Evolutionary conservation across 2,329 filamentous ascomycete genomes (phyloP).

Genomic region (Rutstroemia sydowiana): DNA sequence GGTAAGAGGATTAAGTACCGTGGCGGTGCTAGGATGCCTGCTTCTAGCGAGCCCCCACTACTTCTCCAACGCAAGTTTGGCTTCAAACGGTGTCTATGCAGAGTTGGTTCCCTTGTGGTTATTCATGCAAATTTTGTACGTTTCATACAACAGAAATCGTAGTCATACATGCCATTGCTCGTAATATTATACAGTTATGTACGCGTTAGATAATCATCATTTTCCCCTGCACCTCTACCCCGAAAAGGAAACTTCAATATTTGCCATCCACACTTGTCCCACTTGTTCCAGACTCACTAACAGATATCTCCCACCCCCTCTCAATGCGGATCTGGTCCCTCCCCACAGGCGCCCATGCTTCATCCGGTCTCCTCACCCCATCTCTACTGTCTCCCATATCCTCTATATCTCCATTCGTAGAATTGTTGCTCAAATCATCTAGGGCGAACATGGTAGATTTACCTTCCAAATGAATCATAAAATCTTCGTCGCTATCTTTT

Average conservation of each 20-base stretch:
- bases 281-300: not conserved
- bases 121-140: too few relatives aligned
- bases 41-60: too few relatives aligned
- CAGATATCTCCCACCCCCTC: not conserved
- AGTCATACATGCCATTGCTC: not conserved
- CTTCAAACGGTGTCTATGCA: too few relatives aligned
- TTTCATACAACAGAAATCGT: not conserved
- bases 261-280: not conserved
- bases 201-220: not conserved
- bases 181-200: not conserved
- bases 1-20: too few relatives aligned
- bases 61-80: too few relatives aligned
- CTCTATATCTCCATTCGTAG: not conserved
- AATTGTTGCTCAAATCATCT: not conserved
- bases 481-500: constrained; percentile 1
- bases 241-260: not conserved
- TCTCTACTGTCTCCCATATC: not conserved
- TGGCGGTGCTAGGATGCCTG: too few relatives aligned
- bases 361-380: not conserved
- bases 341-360: not conserved
- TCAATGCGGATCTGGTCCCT: constrained; percentile 4
- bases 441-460: not conserved
- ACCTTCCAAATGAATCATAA: not conserved
- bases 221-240: not conserved
- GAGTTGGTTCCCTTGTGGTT: too few relatives aligned